Percentiles rank a stretch among this genome's conserved stretches.
phyloP scores from a whole-genome alignment of 805 yeast genomes.

The Candida oleophila region DNA sequence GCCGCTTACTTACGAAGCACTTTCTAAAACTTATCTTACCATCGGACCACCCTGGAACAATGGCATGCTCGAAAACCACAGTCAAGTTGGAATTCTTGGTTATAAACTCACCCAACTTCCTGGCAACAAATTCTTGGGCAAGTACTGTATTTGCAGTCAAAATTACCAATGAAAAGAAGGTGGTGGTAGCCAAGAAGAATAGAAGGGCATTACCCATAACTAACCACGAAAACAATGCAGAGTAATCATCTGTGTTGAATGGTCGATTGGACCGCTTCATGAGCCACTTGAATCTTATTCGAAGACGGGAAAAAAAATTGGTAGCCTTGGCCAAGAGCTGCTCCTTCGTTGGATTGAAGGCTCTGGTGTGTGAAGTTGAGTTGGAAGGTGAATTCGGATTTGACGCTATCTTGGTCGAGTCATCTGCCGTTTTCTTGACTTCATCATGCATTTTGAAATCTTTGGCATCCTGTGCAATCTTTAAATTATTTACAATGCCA shows the following conservation, averaged over 20 bases:
- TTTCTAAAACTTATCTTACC: conserved; percentile 82
- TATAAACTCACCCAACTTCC: conserved; percentile 74
- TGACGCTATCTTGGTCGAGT: background rate
- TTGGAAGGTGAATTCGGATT: background rate
- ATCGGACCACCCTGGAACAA: conserved; percentile 90
- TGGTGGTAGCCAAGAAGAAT: conserved; percentile 85
- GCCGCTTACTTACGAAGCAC: conserved; percentile 84
- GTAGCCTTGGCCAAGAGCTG: conserved; percentile 27
- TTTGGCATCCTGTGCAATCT: too few relatives aligned
- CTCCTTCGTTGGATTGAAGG: conserved; percentile 15
- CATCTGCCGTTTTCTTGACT: background rate
- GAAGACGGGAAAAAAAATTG: conserved; percentile 26
- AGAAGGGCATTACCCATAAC: conserved; percentile 82
- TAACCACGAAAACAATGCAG: conserved; percentile 90
- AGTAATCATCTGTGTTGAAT: conserved; percentile 86
- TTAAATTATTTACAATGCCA: too few relatives aligned
- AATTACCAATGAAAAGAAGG: conserved; percentile 79
- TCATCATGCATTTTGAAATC: background rate
- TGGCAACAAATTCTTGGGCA: conserved; percentile 86
- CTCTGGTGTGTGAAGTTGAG: background rate
- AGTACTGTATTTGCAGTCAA: conserved; percentile 79
- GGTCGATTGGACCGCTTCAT: conserved; percentile 77
- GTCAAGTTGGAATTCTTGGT: conserved; percentile 80
- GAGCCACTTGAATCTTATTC: conserved; percentile 61
- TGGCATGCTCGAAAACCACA: conserved; percentile 89